Conservation (phyloP, 176 grass and related monocot genomes). For the Olyra latifolia region DNA sequence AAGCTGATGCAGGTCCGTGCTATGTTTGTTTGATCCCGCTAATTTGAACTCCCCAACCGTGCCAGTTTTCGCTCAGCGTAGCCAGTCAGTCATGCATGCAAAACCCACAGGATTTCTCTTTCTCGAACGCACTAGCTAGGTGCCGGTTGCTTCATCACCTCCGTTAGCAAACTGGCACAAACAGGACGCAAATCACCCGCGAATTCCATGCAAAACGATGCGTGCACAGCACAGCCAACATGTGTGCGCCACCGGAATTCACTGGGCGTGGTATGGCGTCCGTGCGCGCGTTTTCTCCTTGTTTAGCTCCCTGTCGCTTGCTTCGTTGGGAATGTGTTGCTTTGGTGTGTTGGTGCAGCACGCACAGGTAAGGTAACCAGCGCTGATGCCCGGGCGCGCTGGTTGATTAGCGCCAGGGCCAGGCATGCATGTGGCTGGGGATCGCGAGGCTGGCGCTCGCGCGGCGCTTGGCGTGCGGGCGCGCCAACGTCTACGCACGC, state of each 20-base stretch:
- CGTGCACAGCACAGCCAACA: constrained; percentile 28
- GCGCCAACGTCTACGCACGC: constrained; percentile 10
- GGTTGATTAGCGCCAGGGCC: not conserved
- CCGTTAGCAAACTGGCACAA: not conserved
- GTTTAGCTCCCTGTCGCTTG: constrained; percentile 1
- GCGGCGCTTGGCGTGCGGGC: constrained; percentile 30
- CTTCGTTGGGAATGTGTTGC: constrained; percentile 45
- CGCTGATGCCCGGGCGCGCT: constrained; percentile 19
- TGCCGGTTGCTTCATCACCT: not conserved
- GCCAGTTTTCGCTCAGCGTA: not conserved
- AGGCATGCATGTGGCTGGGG: constrained; percentile 40
- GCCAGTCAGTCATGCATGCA: too few relatives aligned
- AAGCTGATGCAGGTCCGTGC: not conserved
- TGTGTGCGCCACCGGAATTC: constrained; percentile 5
- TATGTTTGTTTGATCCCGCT: not conserved
- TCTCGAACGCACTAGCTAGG: not conserved
- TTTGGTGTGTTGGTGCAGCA: constrained; percentile 58
- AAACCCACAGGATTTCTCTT: not conserved
- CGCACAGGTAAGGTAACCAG: constrained; percentile 14
- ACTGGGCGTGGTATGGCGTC: not conserved
- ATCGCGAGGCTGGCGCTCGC: not conserved
- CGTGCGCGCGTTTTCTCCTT: not conserved
- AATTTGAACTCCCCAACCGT: not conserved
- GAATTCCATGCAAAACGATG: not conserved
- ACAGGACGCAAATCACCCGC: not conserved